A percentile compares a stretch with the other conserved stretches of the same genome.
Conservation (phyloP, 441 rosid genomes). For the Hura crepitans region DNA sequence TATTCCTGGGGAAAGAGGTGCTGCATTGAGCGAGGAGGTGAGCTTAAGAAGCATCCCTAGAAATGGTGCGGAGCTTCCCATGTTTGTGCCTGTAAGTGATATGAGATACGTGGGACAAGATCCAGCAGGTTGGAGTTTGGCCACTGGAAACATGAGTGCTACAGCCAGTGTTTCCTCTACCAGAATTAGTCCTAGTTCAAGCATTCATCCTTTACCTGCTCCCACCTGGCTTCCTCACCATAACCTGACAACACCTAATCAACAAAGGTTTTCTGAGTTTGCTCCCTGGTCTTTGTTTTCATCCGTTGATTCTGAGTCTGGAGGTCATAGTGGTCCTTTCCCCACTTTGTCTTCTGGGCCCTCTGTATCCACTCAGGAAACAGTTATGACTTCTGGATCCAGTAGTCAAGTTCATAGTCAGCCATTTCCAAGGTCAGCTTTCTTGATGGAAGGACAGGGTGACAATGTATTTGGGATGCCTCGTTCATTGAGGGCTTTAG, state of each 20-base stretch:
- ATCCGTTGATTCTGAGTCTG: conserved; percentile 48
- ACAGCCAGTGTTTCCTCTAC: conserved; percentile 42
- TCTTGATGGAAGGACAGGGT: conserved; percentile 52
- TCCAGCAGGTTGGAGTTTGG: conserved; percentile 57
- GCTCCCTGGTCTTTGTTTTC: conserved; percentile 76
- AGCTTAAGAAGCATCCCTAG: conserved; percentile 47
- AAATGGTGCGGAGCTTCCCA: conserved; percentile 45
- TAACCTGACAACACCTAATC: conserved; percentile 35
- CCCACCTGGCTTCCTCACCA: conserved; percentile 52
- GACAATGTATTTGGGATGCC: conserved; percentile 57
- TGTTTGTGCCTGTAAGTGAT: conserved; percentile 49
- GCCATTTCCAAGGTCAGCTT: conserved; percentile 48
- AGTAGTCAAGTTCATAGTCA: conserved; percentile 48
- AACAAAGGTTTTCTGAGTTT: conserved; percentile 49
- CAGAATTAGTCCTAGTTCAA: conserved; percentile 47
- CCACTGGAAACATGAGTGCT: conserved; percentile 43
- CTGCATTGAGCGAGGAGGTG: conserved; percentile 44
- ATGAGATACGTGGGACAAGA: conserved; percentile 56
- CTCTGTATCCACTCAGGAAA: conserved; percentile 47
- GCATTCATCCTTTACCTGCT: conserved; percentile 39
- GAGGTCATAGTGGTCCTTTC: conserved; percentile 49
- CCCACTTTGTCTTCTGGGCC: conserved; percentile 51
- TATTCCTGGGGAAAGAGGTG: conserved; percentile 42
- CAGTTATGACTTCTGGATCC: conserved; percentile 42
- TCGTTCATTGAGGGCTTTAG: conserved; percentile 59